Evolutionary conservation across 495 filamentous ascomycete species (phyloP).

Genomic region (Stereocaulon alpinum): DNA sequence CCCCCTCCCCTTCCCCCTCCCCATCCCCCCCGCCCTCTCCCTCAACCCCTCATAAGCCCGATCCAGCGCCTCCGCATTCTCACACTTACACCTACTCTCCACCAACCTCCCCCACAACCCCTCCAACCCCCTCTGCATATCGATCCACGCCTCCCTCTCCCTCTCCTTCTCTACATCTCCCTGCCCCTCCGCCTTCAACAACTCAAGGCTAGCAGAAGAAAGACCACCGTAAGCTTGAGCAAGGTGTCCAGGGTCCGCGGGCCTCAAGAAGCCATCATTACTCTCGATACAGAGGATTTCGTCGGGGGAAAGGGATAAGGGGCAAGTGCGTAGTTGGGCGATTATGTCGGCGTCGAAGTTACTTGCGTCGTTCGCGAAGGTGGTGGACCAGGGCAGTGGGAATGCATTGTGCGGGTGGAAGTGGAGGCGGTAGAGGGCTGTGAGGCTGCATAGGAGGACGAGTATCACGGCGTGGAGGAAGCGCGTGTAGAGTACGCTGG

Average conservation of each 20-base stretch:
- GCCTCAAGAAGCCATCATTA: too few species aligned
- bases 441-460: background rate
- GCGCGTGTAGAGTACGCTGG: background rate
- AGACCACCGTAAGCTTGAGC: background rate
- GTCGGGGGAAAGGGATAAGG: too few species aligned
- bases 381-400: too few species aligned
- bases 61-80: background rate
- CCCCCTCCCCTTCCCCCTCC: background rate
- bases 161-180: too few species aligned
- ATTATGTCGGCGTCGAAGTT: too few species aligned
- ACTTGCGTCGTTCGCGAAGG: too few species aligned
- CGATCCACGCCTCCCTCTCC: background rate
- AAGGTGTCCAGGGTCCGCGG: too few species aligned
- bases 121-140: background rate
- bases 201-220: background rate
- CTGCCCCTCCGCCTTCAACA: background rate
- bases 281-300: too few species aligned
- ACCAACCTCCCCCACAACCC: constrained; percentile 30
- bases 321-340: too few species aligned
- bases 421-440: too few species aligned
- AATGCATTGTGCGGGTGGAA: too few species aligned
- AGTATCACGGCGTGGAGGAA: background rate
- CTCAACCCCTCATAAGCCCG: background rate
- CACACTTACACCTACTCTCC: constrained; percentile 1
- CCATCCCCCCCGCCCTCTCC: background rate